Conservation (phyloP, 2,329 filamentous ascomycete species). For the Ilyonectria mors-panacis region DNA sequence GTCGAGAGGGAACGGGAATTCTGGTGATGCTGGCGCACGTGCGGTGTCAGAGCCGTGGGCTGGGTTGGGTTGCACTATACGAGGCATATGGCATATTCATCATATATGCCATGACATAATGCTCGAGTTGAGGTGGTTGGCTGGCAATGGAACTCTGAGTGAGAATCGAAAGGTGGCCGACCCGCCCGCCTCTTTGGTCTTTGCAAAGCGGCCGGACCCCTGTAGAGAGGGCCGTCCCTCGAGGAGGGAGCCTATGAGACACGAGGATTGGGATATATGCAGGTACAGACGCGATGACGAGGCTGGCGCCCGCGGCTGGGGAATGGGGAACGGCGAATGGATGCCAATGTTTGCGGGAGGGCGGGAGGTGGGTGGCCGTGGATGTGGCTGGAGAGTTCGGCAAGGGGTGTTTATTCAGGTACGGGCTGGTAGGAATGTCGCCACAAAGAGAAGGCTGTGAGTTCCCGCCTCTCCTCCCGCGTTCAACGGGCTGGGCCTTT, state of each 20-base stretch:
- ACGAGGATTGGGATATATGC: constrained; percentile 15
- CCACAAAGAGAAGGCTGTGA: not conserved
- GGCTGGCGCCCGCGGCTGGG: not conserved
- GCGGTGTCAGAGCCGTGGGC: not conserved
- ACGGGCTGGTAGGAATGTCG: not conserved
- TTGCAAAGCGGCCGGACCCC: not conserved
- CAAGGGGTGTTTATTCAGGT: not conserved
- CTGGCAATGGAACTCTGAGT: not conserved
- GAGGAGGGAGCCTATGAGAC: not conserved
- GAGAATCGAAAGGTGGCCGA: not conserved
- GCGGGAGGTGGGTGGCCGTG: not conserved
- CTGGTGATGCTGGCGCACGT: not conserved
- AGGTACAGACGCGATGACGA: constrained; percentile 16
- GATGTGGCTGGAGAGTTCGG: constrained; percentile 25
- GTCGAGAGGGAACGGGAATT: not conserved
- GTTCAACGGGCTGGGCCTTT: not conserved
- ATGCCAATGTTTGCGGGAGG: constrained; percentile 6
- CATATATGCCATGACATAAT: constrained; percentile 6
- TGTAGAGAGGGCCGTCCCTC: not conserved
- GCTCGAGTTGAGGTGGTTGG: constrained; percentile 12
- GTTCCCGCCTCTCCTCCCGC: constrained; percentile 8
- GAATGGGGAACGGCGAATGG: constrained; percentile 1
- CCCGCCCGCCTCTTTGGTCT: not conserved
- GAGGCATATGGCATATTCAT: not conserved
- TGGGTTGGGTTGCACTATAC: constrained; percentile 2